Evolutionary conservation across 192 early-diverging fungal species (phyloP), one percentile per base, ranked within the genome.

Genomic region (Powellomyces hirtus): DNA sequence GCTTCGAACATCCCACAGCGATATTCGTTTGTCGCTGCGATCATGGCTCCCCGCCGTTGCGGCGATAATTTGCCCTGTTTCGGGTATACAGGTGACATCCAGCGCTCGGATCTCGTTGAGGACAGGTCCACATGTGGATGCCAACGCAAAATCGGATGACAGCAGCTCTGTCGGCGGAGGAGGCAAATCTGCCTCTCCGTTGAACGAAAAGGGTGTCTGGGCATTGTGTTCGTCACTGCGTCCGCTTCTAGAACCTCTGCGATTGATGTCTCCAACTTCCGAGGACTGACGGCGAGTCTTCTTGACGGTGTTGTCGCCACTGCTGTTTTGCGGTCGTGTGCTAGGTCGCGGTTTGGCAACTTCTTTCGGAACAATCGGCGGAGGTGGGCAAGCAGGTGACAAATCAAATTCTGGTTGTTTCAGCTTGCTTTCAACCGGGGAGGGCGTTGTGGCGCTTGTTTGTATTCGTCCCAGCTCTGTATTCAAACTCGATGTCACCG

Each of bases 21-120:
- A 81, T 29, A 85, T 84, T 27, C 64, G 38, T 33, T 75, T 69
- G 38, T 83, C 80, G 50, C 50, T 22, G 30, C 80, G 73, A 42
- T 83, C 77, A 30, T 79, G 74, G n/a, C 72, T 64, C 26, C 81
- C 78, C 27, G 83, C 71, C 2, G 80, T 79, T 3, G 79, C 80
- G 0, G 58, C 70, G 27, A 86, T 68, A 20, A 85, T 67, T 46
- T 74, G 38, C 26, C 64, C 75, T 49, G 68, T 71, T 44, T 59
- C 57, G n/a, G 66, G 72, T 4, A 70, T 44, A 42, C 50, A 60
- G 20, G 40, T 44, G 29, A 85, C 68, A 64, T 75, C 79, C 30
- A 82, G 42, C 14, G 73, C 73, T 18, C 77, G 70, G 20, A 83
- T 66, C 13, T 75, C 66, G 8, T 59, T 63, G 2, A 69, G 29